These are phyloP conservation scores for Russula abietina DNA, from an alignment of 768 basidiomycete species.

Conservation along the genomic window DNA sequence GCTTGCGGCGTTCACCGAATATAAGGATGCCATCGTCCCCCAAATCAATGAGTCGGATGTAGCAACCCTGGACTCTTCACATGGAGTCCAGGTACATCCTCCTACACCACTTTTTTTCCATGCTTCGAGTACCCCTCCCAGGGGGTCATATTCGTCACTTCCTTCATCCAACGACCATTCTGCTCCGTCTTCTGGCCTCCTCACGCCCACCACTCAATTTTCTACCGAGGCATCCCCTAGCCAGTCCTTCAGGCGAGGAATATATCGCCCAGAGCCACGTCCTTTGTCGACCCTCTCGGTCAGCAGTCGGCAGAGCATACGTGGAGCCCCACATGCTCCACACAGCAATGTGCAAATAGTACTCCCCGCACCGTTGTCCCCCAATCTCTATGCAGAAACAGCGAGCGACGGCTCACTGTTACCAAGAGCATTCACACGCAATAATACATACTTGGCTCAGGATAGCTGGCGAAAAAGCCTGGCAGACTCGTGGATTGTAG, in stretches of 20 bases:
- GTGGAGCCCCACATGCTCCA: constrained; percentile 57
- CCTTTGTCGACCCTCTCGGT: constrained; percentile 7
- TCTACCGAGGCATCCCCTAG: not conserved
- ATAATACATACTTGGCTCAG: not conserved
- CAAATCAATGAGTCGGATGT: constrained; percentile 23
- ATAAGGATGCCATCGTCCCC: constrained; percentile 23
- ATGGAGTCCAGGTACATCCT: not conserved
- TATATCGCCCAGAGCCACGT: not conserved
- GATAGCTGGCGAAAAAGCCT: constrained; percentile 14
- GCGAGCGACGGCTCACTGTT: not conserved
- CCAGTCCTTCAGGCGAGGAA: not conserved
- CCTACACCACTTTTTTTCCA: constrained; percentile 7
- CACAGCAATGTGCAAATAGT: constrained; percentile 61
- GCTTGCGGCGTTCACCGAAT: constrained; percentile 37
- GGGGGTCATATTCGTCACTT: constrained; percentile 14
- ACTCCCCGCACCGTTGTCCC: constrained; percentile 58
- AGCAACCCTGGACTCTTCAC: not conserved
- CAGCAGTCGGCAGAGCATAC: constrained; percentile 30
- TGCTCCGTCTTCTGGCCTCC: not conserved
- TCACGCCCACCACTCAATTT: not conserved
- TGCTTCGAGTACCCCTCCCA: not conserved
- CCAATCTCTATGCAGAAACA: constrained; percentile 28
- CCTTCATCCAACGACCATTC: constrained; percentile 3
- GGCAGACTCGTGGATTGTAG: constrained; percentile 20
- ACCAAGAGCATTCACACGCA: not conserved